A percentile compares a stretch with the other conserved stretches of the same genome.
Evolutionary conservation across 2,329 filamentous ascomycete genomes (phyloP).

Genomic region (Daldinia sp.): DNA sequence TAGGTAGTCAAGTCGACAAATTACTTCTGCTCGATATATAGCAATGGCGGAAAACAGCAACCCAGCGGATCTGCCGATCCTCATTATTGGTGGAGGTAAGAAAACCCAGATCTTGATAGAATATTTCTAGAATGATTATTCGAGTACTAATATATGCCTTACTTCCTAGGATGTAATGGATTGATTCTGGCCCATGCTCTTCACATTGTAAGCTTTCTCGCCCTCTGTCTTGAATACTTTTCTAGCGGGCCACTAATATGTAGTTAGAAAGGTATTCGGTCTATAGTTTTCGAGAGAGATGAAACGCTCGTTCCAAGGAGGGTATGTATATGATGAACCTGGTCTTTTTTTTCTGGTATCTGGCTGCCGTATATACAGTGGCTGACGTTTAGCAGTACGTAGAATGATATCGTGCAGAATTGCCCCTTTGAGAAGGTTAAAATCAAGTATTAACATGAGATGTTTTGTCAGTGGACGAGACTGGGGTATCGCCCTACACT

Average conservation of each 20-base stretch:
- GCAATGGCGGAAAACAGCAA: conserved; percentile 24
- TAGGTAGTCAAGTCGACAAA: neutral
- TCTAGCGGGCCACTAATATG: neutral
- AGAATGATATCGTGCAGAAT: neutral
- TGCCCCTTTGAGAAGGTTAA: neutral
- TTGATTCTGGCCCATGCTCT: conserved; percentile 41
- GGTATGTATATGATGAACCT: neutral
- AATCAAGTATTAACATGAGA: neutral
- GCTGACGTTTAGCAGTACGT: neutral
- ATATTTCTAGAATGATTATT: neutral
- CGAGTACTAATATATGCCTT: conserved; percentile 2
- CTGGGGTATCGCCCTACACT: conserved; percentile 42
- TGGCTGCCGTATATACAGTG: too few species aligned
- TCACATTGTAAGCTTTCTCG: conserved; percentile 25
- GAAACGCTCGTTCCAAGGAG: conserved; percentile 12
- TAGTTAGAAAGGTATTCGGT: conserved; percentile 37
- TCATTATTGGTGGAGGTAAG: conserved; percentile 43
- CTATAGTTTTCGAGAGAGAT: conserved; percentile 40
- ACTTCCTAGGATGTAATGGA: conserved; percentile 37
- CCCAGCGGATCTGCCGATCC: conserved; percentile 33
- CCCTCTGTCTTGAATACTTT: neutral
- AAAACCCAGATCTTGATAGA: neutral
- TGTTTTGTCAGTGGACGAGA: conserved; percentile 31
- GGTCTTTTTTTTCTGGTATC: neutral
- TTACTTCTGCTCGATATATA: neutral